These are phyloP conservation scores for Nemania serpens DNA, from an alignment of 2,329 filamentous ascomycete genomes.

Conservation along the genomic window DNA sequence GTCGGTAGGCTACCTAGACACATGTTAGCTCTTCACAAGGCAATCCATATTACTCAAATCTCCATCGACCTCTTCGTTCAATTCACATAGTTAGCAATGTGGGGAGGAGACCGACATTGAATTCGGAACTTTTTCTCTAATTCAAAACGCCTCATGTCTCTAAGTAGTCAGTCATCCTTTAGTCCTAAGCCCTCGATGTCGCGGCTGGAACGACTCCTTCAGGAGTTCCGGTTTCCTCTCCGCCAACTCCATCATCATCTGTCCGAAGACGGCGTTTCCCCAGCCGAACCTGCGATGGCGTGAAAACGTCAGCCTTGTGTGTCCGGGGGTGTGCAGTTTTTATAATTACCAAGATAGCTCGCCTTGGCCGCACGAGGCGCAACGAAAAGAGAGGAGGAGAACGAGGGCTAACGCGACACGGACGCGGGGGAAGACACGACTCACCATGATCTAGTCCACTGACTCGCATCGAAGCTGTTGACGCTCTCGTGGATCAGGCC, in stretches of 20 bases:
- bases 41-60: too few species aligned
- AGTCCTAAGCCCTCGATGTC: slow-evolving; percentile 19
- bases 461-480: slow-evolving; percentile 61
- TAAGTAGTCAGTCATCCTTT: neutral
- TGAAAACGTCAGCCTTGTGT: slow-evolving; percentile 14
- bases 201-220: slow-evolving; percentile 45
- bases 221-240: slow-evolving; percentile 65
- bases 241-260: slow-evolving; percentile 78
- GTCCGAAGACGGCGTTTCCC: slow-evolving; percentile 89
- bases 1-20: too few species aligned
- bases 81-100: neutral
- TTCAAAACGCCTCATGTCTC: neutral
- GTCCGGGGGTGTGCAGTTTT: too few species aligned
- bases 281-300: slow-evolving; percentile 74
- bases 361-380: too few species aligned
- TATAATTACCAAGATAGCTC: too few species aligned
- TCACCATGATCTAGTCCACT: slow-evolving; percentile 53
- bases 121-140: neutral
- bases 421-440: slow-evolving; percentile 42
- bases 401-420: neutral
- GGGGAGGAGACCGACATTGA: too few species aligned
- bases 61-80: neutral
- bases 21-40: too few species aligned
- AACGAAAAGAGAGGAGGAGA: neutral
- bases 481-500: slow-evolving; percentile 84